Evolutionary conservation across 176 grass and related monocot genomes (phyloP).

Genomic region (Areca catechu): DNA sequence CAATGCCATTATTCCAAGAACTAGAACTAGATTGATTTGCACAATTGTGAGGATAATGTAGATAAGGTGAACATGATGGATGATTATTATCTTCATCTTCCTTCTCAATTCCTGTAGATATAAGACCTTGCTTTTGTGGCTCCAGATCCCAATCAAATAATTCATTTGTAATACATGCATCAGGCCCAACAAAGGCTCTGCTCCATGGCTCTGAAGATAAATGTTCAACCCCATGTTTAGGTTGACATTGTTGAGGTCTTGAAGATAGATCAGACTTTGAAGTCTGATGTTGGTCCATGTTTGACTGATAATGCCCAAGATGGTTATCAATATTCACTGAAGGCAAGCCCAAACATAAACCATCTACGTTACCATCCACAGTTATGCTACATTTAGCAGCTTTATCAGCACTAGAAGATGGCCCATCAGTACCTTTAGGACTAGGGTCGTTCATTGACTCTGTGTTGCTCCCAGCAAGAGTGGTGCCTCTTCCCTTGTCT

Average conservation of each 20-base stretch:
- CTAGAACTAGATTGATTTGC: conserved; percentile 4
- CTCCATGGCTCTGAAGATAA: conserved; percentile 17
- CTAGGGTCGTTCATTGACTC: conserved; percentile 11
- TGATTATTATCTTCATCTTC: conserved; percentile 21
- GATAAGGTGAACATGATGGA: conserved; percentile 23
- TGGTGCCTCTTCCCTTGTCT: conserved; percentile 24
- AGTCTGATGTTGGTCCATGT: conserved; percentile 18
- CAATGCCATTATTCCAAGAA: conserved; percentile 25
- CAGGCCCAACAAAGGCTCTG: conserved; percentile 16
- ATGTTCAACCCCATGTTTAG: conserved; percentile 10
- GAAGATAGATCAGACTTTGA: conserved; percentile 8
- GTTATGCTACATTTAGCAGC: conserved; percentile 21
- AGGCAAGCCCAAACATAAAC: conserved; percentile 33
- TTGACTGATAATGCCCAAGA: conserved; percentile 17
- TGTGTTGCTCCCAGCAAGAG: not conserved
- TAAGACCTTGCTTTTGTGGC: conserved; percentile 14
- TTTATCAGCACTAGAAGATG: conserved; percentile 21
- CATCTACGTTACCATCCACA: conserved; percentile 20
- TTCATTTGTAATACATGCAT: conserved; percentile 28
- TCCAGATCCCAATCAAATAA: conserved; percentile 34
- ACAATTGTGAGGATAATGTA: conserved; percentile 7
- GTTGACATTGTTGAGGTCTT: conserved; percentile 13
- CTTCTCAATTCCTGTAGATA: conserved; percentile 13
- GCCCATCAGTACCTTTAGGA: conserved; percentile 9
- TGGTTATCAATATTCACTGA: conserved; percentile 45